A percentile compares a stretch with the other conserved stretches of the same genome.
These are phyloP conservation scores for Colletotrichum cordylinicola DNA, from an alignment of 2,329 filamentous ascomycete species.

Conservation along the genomic window DNA sequence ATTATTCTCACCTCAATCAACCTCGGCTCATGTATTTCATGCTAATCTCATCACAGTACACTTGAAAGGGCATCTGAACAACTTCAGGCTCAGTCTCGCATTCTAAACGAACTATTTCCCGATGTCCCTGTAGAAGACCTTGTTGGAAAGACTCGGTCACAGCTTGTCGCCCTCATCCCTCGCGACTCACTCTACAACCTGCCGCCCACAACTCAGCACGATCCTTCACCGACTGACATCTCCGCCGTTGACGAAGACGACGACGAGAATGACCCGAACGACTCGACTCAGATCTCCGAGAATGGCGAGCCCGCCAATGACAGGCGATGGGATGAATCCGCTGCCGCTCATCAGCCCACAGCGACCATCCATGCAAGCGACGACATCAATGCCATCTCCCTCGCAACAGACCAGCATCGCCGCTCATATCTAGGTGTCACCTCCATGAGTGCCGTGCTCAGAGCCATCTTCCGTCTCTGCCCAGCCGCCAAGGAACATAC, in stretches of 20 bases:
- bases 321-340: conserved; percentile 33
- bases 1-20: not conserved
- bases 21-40: not conserved
- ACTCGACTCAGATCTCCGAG: conserved; percentile 30
- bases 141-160: conserved; percentile 23
- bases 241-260: not conserved
- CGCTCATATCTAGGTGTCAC: conserved; percentile 70
- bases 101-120: conserved; percentile 29
- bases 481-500: conserved; percentile 33
- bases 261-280: conserved; percentile 11
- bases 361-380: conserved; percentile 29
- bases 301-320: conserved; percentile 31
- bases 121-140: conserved; percentile 21
- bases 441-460: conserved; percentile 66
- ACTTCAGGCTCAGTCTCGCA: conserved; percentile 25
- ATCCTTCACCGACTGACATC: not conserved
- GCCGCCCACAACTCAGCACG: not conserved
- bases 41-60: conserved; percentile 21
- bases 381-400: conserved; percentile 41
- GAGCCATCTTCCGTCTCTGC: conserved; percentile 55
- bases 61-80: conserved; percentile 30
- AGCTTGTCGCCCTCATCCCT: conserved; percentile 25
- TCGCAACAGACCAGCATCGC: conserved; percentile 59
- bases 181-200: not conserved
- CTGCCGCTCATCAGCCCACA: conserved; percentile 25